These are phyloP conservation scores for Plasmopara viticola DNA, from an alignment of 352 stramenopile species.

Conservation along the genomic window DNA sequence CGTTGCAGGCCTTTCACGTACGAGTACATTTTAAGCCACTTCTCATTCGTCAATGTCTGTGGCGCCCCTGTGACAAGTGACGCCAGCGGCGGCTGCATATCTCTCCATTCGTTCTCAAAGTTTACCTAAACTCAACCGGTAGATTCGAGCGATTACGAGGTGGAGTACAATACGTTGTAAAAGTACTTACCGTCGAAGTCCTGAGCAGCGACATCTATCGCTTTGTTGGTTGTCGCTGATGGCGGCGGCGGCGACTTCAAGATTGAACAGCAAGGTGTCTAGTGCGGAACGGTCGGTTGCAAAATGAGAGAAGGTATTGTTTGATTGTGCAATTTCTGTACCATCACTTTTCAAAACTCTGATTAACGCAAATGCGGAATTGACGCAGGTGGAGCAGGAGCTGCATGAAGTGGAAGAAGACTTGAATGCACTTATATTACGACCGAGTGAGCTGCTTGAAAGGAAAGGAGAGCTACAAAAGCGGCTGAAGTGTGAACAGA, in stretches of 20 bases:
- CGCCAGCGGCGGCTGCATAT: slow-evolving; percentile 72
- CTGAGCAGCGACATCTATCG: slow-evolving; percentile 76
- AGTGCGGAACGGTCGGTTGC: slow-evolving; percentile 22
- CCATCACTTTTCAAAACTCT: slow-evolving; percentile 11
- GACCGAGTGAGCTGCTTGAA: too few relatives aligned
- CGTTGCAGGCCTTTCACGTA: slow-evolving; percentile 23
- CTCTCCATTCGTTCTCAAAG: slow-evolving; percentile 78
- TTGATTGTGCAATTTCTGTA: slow-evolving; percentile 9
- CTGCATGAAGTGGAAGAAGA: too few relatives aligned
- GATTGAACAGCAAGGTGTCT: slow-evolving; percentile 10
- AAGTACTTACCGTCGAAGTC: slow-evolving; percentile 48
- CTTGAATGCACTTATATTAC: too few relatives aligned
- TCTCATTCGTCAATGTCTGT: slow-evolving; percentile 69
- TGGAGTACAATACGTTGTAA: neutral
- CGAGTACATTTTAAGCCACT: slow-evolving; percentile 86
- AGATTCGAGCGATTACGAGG: neutral
- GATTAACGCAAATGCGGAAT: too few relatives aligned
- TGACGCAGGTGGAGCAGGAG: too few relatives aligned
- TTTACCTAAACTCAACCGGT: slow-evolving; percentile 52
- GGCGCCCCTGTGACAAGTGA: slow-evolving; percentile 65
- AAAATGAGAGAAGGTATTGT: slow-evolving; percentile 16
- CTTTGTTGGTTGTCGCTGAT: slow-evolving; percentile 6
- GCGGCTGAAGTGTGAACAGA: too few relatives aligned
- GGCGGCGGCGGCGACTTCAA: slow-evolving; percentile 18
- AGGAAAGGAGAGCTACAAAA: too few relatives aligned